Base-by-base conservation (phyloP, 148 eudicot genomes). In the Pouteria glomerata region DNA sequence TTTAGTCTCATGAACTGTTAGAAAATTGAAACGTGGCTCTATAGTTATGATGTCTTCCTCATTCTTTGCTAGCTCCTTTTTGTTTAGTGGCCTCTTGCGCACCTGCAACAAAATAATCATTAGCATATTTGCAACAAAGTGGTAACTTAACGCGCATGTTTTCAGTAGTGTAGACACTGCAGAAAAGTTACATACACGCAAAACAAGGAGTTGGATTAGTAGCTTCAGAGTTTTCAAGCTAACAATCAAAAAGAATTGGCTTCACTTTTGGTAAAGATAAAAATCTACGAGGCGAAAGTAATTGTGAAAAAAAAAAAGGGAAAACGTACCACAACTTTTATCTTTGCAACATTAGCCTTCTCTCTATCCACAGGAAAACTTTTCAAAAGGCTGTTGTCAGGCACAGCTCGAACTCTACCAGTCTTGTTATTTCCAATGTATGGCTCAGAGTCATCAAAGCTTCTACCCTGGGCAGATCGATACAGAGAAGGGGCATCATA, bases 301-400 rank as follows among this genome's bases (percentile, higher is more conserved):
- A n/a, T n/a, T n/a, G n/a, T n/a, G n/a, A n/a, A n/a, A n/a, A n/a
- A n/a, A n/a, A n/a, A n/a, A n/a, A 29, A 59, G 19, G 24, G 55
- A 66, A 37, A 35, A 34, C 96, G 73, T 89, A 95, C 98, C 98
- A 95, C 98, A 69, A 95, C 98, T 95, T 95, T 95, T 58, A 95
- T 95, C 82, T 95, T 95, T 34, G 98, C 98, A 71, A 92, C 98
- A 69, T 84, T 79, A 24, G 82, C 79, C 82, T 87, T 95, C 73
- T 89, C 97, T 75, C 88, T 95, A 61, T 95, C 98, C 30, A 82
- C 78, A 45, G 90, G 68, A 48, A 86, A 75, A 73, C 90, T 88
- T 81, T 82, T 89, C 75, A 77, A 47, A 59, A 84, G 78, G 66
- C 75, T 88, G 77, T 75, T 87, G 50, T 95, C n/a, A n/a, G n/a